Conservation (phyloP, 176 grass and related monocot genomes). For the Dactylis glomerata region DNA sequence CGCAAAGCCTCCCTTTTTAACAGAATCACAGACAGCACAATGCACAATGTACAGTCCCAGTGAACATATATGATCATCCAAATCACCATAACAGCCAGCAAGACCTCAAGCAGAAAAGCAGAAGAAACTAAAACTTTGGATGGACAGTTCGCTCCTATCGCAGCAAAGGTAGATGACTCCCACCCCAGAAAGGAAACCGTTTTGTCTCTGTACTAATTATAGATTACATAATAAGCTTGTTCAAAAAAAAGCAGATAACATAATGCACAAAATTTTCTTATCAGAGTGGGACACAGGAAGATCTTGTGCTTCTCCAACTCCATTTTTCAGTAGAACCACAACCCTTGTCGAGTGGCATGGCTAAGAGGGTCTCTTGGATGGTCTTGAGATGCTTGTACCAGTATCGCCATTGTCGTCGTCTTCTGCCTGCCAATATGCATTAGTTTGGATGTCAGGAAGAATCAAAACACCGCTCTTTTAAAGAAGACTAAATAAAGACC, state of each 20-base stretch:
- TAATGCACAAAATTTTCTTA: slow-evolving; percentile 7
- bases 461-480: not conserved
- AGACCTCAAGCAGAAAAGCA: not conserved
- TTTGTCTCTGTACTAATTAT: not conserved
- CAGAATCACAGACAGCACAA: not conserved
- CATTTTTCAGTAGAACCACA: not conserved
- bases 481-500: not conserved
- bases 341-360: not conserved
- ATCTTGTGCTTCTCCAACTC: slow-evolving; percentile 13
- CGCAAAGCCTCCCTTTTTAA: not conserved
- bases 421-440: slow-evolving; percentile 50
- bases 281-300: not conserved
- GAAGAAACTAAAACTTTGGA: slow-evolving; percentile 23
- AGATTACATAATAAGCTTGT: slow-evolving; percentile 15
- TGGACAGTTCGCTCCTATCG: not conserved
- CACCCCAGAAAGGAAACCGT: not conserved
- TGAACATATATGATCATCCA: not conserved
- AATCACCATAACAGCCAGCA: not conserved
- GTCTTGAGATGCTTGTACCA: slow-evolving; percentile 41
- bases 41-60: not conserved
- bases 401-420: slow-evolving; percentile 53
- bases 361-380: slow-evolving; percentile 58
- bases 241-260: not conserved
- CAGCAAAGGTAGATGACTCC: not conserved
- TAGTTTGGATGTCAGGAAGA: not conserved